These are phyloP conservation scores for Coemansia sp. DNA, from an alignment of 192 early-diverging fungal genomes.

Conservation along the genomic window DNA sequence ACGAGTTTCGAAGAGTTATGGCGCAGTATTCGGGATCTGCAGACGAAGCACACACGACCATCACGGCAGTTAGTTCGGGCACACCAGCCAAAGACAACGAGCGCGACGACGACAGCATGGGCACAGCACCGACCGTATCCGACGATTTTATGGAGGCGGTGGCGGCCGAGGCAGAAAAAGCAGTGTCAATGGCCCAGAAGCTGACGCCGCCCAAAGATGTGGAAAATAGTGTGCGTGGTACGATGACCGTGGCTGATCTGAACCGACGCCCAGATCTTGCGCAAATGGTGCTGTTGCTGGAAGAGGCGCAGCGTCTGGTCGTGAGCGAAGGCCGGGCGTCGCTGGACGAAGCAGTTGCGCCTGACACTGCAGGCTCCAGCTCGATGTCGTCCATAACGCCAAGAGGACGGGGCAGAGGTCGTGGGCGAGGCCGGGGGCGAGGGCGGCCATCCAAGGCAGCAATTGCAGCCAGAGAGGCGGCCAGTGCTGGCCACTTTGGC, in stretches of 20 bases:
- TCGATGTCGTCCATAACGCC: background rate
- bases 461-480: background rate
- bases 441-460: slow-evolving; percentile 15
- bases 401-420: slow-evolving; percentile 18
- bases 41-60: slow-evolving; percentile 11
- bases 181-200: background rate
- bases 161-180: background rate
- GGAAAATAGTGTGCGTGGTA: slow-evolving; percentile 3
- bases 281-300: slow-evolving; percentile 49
- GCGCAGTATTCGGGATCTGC: slow-evolving; percentile 16
- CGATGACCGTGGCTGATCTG: slow-evolving; percentile 27
- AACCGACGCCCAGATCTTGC: slow-evolving; percentile 39
- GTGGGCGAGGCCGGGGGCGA: slow-evolving; percentile 13
- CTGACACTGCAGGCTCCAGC: background rate
- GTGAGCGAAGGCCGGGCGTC: slow-evolving; percentile 11
- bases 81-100: slow-evolving; percentile 8
- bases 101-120: slow-evolving; percentile 14
- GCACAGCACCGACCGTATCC: slow-evolving; percentile 5
- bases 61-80: slow-evolving; percentile 3
- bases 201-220: background rate
- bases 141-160: background rate
- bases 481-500: background rate
- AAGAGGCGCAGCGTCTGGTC: slow-evolving; percentile 48
- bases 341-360: background rate
- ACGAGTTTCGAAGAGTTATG: slow-evolving; percentile 51